A percentile compares a stretch with the other conserved stretches of the same genome.
phyloP scores from a whole-genome alignment of 805 yeast species.

The Gaillardinia entomophila region DNA sequence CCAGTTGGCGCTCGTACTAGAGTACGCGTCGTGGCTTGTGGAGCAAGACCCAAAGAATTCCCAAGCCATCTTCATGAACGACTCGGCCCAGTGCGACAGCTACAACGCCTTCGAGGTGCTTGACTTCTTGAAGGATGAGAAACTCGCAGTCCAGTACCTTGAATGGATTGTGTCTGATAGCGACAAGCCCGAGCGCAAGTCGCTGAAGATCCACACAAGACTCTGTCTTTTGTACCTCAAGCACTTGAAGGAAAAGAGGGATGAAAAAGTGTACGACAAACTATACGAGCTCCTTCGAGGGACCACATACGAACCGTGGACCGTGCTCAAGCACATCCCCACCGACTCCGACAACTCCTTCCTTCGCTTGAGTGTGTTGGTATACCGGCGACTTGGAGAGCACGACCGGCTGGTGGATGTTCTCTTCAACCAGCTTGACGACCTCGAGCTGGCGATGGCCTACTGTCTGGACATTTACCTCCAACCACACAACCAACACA shows the following conservation, averaged over 20 bases:
- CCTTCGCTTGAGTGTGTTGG: slow-evolving; percentile 47
- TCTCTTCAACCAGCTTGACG: slow-evolving; percentile 50
- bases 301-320: slow-evolving; percentile 33
- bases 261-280: slow-evolving; percentile 18
- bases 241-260: slow-evolving; percentile 10
- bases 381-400: slow-evolving; percentile 53
- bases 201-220: slow-evolving; percentile 26
- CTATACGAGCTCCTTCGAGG: slow-evolving; percentile 25
- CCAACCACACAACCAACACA: slow-evolving; percentile 20
- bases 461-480: slow-evolving; percentile 51
- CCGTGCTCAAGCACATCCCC: slow-evolving; percentile 27
- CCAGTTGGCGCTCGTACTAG: slow-evolving; percentile 48
- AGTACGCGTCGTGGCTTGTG: slow-evolving; percentile 47
- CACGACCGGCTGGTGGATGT: slow-evolving; percentile 62
- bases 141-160: slow-evolving; percentile 35
- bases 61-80: slow-evolving; percentile 56
- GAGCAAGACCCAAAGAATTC: slow-evolving; percentile 29
- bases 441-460: slow-evolving; percentile 50
- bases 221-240: slow-evolving; percentile 27
- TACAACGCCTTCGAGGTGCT: slow-evolving; percentile 51
- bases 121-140: slow-evolving; percentile 37
- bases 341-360: slow-evolving; percentile 20
- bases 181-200: slow-evolving; percentile 14
- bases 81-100: slow-evolving; percentile 53
- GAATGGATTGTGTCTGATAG: slow-evolving; percentile 38